Conservation (phyloP, 257 asterid genomes). For the Solanum medicagineum region DNA sequence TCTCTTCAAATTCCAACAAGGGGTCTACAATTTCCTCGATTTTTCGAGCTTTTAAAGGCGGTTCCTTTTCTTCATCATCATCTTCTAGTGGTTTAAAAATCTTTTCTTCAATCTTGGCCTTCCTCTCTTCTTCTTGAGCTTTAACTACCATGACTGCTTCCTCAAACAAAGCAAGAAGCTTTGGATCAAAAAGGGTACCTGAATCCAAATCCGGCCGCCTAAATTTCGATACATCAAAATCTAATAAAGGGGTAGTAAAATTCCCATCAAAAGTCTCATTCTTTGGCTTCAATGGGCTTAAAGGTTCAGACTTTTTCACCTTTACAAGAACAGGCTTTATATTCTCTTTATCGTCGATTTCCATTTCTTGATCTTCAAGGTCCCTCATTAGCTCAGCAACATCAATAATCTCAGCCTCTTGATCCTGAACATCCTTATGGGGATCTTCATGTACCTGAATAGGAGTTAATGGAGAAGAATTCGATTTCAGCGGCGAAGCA, state of each 20-base stretch:
- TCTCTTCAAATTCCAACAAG: slow-evolving; percentile 38
- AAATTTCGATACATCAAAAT: slow-evolving; percentile 28
- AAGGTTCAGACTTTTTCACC: not conserved
- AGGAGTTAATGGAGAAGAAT: slow-evolving; percentile 17
- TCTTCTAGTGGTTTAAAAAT: slow-evolving; percentile 7
- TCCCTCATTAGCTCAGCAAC: slow-evolving; percentile 67
- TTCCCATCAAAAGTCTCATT: slow-evolving; percentile 4
- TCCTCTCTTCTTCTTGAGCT: slow-evolving; percentile 46
- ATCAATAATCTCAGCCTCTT: slow-evolving; percentile 49
- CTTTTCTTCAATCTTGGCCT: slow-evolving; percentile 14
- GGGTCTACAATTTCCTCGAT: slow-evolving; percentile 27
- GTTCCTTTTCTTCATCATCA: slow-evolving; percentile 13
- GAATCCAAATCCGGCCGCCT: slow-evolving; percentile 61
- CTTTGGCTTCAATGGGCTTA: slow-evolving; percentile 6
- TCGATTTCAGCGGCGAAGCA: slow-evolving; percentile 19
- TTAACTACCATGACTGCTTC: slow-evolving; percentile 53
- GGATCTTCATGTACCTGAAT: slow-evolving; percentile 12
- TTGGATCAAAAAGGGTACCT: slow-evolving; percentile 53
- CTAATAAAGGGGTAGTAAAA: slow-evolving; percentile 1
- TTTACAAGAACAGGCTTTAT: slow-evolving; percentile 11
- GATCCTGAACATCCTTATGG: slow-evolving; percentile 11
- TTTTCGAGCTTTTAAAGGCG: slow-evolving; percentile 38
- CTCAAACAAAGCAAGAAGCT: slow-evolving; percentile 60
- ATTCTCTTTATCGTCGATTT: slow-evolving; percentile 53
- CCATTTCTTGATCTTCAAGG: slow-evolving; percentile 46